These are phyloP conservation scores for Phytophthora lateralis DNA, from an alignment of 352 stramenopile species.

Conservation along the genomic window DNA sequence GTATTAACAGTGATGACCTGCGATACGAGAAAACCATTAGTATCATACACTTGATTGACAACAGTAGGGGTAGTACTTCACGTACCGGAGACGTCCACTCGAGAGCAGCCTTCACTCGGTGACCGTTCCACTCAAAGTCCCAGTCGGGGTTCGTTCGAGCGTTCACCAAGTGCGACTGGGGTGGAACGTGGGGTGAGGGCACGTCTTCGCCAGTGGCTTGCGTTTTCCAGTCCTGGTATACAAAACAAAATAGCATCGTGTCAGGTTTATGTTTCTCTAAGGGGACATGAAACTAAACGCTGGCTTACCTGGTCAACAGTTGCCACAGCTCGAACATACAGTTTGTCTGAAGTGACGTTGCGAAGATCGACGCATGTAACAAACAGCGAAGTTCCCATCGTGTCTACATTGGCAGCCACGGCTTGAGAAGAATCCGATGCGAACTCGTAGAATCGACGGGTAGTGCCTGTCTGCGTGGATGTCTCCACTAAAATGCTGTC, in stretches of 20 bases:
- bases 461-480: constrained; percentile 48
- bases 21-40: background rate
- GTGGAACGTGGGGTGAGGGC: constrained; percentile 65
- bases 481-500: constrained; percentile 56
- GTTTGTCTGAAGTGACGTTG: constrained; percentile 44
- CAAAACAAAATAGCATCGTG: background rate
- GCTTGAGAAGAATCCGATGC: constrained; percentile 35
- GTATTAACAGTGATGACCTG: constrained; percentile 46
- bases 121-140: constrained; percentile 70
- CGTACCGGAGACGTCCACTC: constrained; percentile 72
- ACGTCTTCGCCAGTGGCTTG: constrained; percentile 53
- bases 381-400: constrained; percentile 72
- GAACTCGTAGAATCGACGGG: constrained; percentile 72
- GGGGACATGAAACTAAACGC: background rate
- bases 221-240: constrained; percentile 59
- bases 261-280: background rate
- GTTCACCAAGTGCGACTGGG: constrained; percentile 87
- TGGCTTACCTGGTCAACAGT: constrained; percentile 71
- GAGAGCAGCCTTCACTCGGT: constrained; percentile 58
- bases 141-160: constrained; percentile 73
- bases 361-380: constrained; percentile 60
- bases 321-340: constrained; percentile 68
- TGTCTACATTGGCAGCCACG: constrained; percentile 48
- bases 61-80: background rate
- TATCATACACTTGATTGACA: constrained; percentile 6